These are phyloP conservation scores for Pseudomonodictys pantanalensis DNA, from an alignment of 495 filamentous ascomycete species.

Conservation along the genomic window DNA sequence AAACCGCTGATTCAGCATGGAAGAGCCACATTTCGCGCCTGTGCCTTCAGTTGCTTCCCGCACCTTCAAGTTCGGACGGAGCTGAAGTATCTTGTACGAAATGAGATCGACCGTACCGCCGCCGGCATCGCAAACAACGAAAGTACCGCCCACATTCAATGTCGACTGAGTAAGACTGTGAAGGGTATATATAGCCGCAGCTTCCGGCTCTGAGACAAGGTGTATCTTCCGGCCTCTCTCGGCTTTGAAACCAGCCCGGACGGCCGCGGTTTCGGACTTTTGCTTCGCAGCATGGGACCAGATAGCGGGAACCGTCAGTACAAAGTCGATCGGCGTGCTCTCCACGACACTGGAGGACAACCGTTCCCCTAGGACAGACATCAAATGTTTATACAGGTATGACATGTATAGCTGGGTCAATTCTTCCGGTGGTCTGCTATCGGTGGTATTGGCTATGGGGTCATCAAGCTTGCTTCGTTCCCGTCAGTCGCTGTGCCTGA, in stretches of 20 bases:
- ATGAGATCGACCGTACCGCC: conserved; percentile 25
- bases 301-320: conserved; percentile 21
- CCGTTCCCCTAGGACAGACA: conserved; percentile 4
- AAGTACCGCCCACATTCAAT: conserved; percentile 5
- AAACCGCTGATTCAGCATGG: too few species aligned
- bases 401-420: too few species aligned
- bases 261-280: conserved; percentile 4
- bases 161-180: not conserved
- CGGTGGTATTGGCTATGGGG: too few species aligned
- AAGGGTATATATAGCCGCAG: conserved; percentile 13
- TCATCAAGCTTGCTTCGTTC: too few species aligned
- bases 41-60: too few species aligned
- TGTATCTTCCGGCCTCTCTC: too few species aligned
- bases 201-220: conserved; percentile 23
- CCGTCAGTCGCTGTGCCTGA: too few species aligned
- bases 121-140: conserved; percentile 25
- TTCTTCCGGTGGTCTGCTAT: too few species aligned
- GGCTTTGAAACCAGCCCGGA: conserved; percentile 4
- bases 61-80: too few species aligned
- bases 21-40: too few species aligned
- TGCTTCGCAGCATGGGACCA: conserved; percentile 15
- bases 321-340: not conserved
- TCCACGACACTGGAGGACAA: conserved; percentile 4
- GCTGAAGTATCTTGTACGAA: conserved; percentile 23
- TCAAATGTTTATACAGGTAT: conserved; percentile 21